Evolutionary conservation across 2,329 filamentous ascomycete genomes (phyloP).

Genomic region (Clarireedia sp.): DNA sequence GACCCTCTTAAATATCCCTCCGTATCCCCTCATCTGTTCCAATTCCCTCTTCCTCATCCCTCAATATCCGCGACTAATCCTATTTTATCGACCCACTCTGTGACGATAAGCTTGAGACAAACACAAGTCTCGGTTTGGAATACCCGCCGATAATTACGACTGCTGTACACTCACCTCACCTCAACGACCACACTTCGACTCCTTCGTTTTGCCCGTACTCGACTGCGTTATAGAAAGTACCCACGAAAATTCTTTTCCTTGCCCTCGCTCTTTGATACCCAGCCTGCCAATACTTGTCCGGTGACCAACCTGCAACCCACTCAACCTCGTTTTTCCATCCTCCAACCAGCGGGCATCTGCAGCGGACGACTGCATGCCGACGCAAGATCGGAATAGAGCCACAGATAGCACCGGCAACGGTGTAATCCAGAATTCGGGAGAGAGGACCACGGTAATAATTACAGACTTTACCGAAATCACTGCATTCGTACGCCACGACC

Average conservation of each 20-base stretch:
- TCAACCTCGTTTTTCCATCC: background rate
- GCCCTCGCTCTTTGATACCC: background rate
- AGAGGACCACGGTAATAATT: background rate
- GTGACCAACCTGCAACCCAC: background rate
- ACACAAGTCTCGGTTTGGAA: constrained; percentile 9
- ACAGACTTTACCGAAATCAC: constrained; percentile 8
- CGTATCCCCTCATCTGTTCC: too few relatives aligned
- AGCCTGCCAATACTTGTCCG: background rate
- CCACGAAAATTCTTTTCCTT: background rate
- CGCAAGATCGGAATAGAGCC: constrained; percentile 22
- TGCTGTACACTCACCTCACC: background rate
- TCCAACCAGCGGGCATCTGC: constrained; percentile 16
- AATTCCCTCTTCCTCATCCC: background rate
- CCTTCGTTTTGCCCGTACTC: too few relatives aligned
- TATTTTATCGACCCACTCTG: constrained; percentile 6
- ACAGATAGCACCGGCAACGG: constrained; percentile 18
- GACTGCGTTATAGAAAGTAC: background rate
- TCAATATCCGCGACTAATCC: background rate
- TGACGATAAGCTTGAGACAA: constrained; percentile 8
- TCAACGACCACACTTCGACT: too few relatives aligned
- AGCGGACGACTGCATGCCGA: constrained; percentile 18
- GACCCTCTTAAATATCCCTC: too few relatives aligned
- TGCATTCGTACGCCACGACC: constrained; percentile 16
- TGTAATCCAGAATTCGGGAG: constrained; percentile 15
- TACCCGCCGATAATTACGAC: constrained; percentile 5